Conservation (phyloP, 257 asterid genomes). For the Nicotiana otophora region DNA sequence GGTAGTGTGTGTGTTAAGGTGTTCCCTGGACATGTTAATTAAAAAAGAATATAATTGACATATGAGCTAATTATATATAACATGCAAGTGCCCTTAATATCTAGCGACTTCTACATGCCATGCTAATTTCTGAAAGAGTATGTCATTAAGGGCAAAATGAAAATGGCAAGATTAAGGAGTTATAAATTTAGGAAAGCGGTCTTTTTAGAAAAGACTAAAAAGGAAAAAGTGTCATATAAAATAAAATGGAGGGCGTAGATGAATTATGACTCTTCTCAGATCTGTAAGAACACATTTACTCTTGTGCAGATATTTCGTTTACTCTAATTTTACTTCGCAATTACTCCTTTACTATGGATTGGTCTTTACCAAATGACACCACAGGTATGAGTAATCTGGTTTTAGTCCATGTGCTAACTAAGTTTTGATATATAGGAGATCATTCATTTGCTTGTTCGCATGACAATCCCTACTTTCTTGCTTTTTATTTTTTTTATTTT, state of each 20-base stretch:
- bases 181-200: not conserved
- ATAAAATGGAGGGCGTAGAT: not conserved
- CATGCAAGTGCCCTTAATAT: not conserved
- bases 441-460: not conserved
- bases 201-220: not conserved
- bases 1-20: not conserved
- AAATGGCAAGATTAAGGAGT: not conserved
- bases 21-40: not conserved
- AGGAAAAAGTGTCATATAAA: not conserved
- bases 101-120: not conserved
- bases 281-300: not conserved
- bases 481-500: not conserved
- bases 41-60: not conserved
- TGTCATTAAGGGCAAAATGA: not conserved
- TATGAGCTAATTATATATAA: not conserved
- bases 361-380: not conserved
- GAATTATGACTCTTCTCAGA: not conserved
- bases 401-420: not conserved
- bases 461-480: not conserved
- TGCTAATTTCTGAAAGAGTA: not conserved
- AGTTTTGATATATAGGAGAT: not conserved
- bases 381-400: not conserved
- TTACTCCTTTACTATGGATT: not conserved
- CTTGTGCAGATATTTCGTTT: not conserved
- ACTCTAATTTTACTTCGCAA: not conserved